Percentiles rank a stretch among this genome's conserved stretches.
phyloP scores from a whole-genome alignment of 2,329 filamentous ascomycete species.

The Fusarium sp. region DNA sequence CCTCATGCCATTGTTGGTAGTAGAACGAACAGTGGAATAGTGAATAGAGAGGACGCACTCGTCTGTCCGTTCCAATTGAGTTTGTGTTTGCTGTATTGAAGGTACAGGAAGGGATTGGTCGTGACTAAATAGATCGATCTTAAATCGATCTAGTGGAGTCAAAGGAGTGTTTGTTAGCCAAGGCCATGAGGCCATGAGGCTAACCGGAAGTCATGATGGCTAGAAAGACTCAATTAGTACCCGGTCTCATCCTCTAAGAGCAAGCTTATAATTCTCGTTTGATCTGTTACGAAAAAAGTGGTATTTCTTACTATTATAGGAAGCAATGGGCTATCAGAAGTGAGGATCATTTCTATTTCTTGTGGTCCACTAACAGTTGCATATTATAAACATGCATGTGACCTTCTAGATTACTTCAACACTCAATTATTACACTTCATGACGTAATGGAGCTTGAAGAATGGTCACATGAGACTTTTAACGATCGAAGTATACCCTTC shows the following conservation, averaged over 20 bases:
- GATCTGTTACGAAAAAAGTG: not conserved
- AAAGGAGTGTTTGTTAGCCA: not conserved
- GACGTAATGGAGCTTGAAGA: not conserved
- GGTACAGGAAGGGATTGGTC: not conserved
- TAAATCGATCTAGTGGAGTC: not conserved
- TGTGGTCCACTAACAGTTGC: slow-evolving; percentile 21
- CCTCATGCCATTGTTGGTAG: slow-evolving; percentile 21
- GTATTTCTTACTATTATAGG: not conserved
- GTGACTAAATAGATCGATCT: not conserved
- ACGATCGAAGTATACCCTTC: slow-evolving; percentile 6
- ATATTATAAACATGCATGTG: slow-evolving; percentile 31
- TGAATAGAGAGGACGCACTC: slow-evolving; percentile 9
- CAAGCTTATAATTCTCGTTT: not conserved
- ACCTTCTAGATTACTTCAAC: not conserved
- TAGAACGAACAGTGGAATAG: slow-evolving; percentile 17
- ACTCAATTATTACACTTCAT: not conserved
- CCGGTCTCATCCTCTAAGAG: not conserved
- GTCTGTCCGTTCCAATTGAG: slow-evolving; percentile 3
- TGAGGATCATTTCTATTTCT: not conserved
- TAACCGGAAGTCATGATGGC: slow-evolving; percentile 24
- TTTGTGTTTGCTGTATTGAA: not conserved
- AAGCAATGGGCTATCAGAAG: not conserved
- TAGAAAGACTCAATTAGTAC: not conserved
- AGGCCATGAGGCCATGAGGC: slow-evolving; percentile 6
- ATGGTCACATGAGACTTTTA: not conserved